Evolutionary conservation across 2,329 filamentous ascomycete genomes (phyloP), one percentile per base, ranked within the genome.

Genomic region (Didymella sp.): DNA sequence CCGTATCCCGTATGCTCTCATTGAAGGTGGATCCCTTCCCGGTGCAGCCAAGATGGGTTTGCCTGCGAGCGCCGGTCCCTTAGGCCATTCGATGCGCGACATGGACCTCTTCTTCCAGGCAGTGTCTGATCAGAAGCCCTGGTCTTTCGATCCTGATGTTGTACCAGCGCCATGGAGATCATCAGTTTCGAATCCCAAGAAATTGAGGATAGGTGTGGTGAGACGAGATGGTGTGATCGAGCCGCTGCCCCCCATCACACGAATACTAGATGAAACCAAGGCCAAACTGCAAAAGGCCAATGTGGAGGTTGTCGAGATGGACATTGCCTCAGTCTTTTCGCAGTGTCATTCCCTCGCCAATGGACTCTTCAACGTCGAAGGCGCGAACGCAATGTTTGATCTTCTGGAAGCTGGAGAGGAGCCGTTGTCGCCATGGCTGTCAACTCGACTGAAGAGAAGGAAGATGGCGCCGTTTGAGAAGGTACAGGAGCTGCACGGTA

Each of bases 401-500:
- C 75, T 85, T 6, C 74, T 89, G 22, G 83, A 85, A 49, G 71
- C 76, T 11, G 85, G 79, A 3, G 76, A 76, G 6, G 87, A 88
- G 61, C 83, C 84, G 0, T 73, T 87, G 1, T 86, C 82, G 12
- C 84, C 83, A 1, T 89, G 85, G 85, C 78, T 88, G n/a, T 73
- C 76, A 31, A 78, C 77, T 2, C 78, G 84, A 4, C 73, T 86
- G 37, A 78, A 77, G 33, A 79, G 83, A 8, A 80, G 81, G 41
- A 75, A 78, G 2, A 76, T 78, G 6, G 77, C 82, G 27, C 73
- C 77, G 0, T 68, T 87, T 4, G 74, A 80, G 0, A 78, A 83
- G 40, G 64, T 87, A 0, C 78, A 79, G 2, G 77, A 81, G 19
- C 63, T 88, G 0, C 85, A 87, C 51, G 82, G 80, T 0, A 77